Evolutionary conservation across 805 yeast genomes (phyloP).

Genomic region (Saccharomycopsis fibuligera): DNA sequence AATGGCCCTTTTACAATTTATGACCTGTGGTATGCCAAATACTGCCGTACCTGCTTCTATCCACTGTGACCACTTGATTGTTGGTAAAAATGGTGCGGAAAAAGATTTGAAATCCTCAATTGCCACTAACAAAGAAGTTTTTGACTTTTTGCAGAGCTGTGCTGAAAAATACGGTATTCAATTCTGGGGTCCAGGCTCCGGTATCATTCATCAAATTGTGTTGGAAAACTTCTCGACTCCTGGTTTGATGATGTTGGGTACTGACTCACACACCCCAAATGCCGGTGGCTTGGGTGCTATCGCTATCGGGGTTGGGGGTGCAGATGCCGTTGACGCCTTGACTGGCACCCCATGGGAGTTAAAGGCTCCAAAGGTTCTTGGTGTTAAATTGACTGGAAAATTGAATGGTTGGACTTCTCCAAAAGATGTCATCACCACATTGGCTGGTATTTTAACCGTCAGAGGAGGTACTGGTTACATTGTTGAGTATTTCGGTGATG

Average conservation of each 20-base stretch:
- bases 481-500: conserved; percentile 94
- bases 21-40: conserved; percentile 88
- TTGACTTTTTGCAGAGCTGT: conserved; percentile 82
- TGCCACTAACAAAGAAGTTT: conserved; percentile 88
- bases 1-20: conserved; percentile 94
- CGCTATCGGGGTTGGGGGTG: conserved; percentile 99
- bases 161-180: conserved; percentile 95
- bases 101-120: conserved; percentile 82
- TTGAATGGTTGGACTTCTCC: conserved; percentile 96
- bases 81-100: conserved; percentile 88
- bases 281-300: conserved; percentile 98
- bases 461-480: conserved; percentile 98
- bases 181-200: conserved; percentile 99
- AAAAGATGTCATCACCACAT: conserved; percentile 87
- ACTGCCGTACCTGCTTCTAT: conserved; percentile 95
- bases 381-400: conserved; percentile 89
- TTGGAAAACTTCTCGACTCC: conserved; percentile 96
- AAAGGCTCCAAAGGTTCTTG: conserved; percentile 92
- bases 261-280: conserved; percentile 96
- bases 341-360: conserved; percentile 95
- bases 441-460: conserved; percentile 92
- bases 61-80: conserved; percentile 97
- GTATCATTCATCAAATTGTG: conserved; percentile 95
- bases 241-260: conserved; percentile 93
- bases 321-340: conserved; percentile 97